phyloP scores from a whole-genome alignment of 129 eudicot species.

The Flaveria linearis region DNA sequence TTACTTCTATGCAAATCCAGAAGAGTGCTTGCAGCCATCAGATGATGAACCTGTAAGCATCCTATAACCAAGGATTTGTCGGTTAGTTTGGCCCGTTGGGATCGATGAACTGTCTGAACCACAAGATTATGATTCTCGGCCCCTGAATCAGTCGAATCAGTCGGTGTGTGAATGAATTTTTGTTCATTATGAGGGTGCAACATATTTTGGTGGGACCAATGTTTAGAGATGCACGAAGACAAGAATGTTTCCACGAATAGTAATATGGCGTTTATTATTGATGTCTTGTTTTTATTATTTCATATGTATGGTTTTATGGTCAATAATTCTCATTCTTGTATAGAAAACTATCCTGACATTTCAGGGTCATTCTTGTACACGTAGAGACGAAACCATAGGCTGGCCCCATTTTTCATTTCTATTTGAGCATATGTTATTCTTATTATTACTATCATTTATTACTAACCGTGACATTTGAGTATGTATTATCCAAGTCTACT shows the following conservation, averaged over 20 bases:
- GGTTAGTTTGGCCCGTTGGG: slow-evolving; percentile 20
- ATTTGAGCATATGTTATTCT: no score
- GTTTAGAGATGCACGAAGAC: slow-evolving; percentile 22
- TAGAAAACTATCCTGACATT: slow-evolving; percentile 41
- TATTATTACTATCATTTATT: no score
- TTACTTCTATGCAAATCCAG: slow-evolving; percentile 87
- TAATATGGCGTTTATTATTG: slow-evolving; percentile 28
- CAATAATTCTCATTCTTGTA: slow-evolving; percentile 39
- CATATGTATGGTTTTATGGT: slow-evolving; percentile 32
- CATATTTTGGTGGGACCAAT: slow-evolving; percentile 27
- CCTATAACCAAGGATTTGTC: slow-evolving; percentile 18
- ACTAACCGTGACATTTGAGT: no score
- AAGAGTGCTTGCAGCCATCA: slow-evolving; percentile 75
- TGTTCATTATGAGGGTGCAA: slow-evolving; percentile 13
- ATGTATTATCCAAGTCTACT: no score
- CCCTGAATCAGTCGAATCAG: not conserved
- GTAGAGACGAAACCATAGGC: not conserved
- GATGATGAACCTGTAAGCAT: slow-evolving; percentile 56
- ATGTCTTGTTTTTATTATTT: slow-evolving; percentile 17
- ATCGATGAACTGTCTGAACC: slow-evolving; percentile 18
- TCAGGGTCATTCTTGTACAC: slow-evolving; percentile 31
- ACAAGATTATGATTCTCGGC: slow-evolving; percentile 22
- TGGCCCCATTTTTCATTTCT: no score
- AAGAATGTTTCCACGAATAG: slow-evolving; percentile 21
- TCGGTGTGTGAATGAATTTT: slow-evolving; percentile 7